Percentiles rank a stretch among this genome's conserved stretches.
Conservation (phyloP, 352 stramenopile genomes). For the Phytophthora gonapodyides region DNA sequence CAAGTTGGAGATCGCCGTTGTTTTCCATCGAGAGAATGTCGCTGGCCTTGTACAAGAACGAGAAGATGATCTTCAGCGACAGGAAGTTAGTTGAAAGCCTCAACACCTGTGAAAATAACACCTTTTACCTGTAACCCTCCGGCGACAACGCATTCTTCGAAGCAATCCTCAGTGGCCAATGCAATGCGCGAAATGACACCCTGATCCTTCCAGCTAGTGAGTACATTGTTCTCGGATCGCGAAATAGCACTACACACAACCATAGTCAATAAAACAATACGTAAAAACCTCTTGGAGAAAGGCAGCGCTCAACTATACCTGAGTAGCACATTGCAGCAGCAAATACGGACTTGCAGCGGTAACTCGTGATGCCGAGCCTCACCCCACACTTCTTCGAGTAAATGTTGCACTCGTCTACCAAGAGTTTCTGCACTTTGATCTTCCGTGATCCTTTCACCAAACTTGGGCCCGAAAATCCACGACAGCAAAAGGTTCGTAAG, state of each 20-base stretch:
- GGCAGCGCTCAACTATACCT: slow-evolving; percentile 40
- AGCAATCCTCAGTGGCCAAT: slow-evolving; percentile 21
- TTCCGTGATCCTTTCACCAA: slow-evolving; percentile 1
- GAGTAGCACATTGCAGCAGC: slow-evolving; percentile 67
- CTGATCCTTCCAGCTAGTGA: slow-evolving; percentile 35
- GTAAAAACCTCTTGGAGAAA: not conserved
- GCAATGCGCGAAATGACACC: slow-evolving; percentile 27
- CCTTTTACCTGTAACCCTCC: slow-evolving; percentile 39
- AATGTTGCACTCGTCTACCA: slow-evolving; percentile 14
- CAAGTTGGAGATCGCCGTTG: slow-evolving; percentile 25
- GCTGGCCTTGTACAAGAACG: slow-evolving; percentile 49
- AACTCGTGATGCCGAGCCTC: slow-evolving; percentile 16
- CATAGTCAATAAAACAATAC: not conserved
- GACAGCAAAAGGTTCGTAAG: slow-evolving; percentile 39
- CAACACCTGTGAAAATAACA: slow-evolving; percentile 6
- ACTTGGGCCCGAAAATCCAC: slow-evolving; percentile 41
- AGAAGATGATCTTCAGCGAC: slow-evolving; percentile 47
- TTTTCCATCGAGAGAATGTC: slow-evolving; percentile 29
- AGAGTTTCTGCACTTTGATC: slow-evolving; percentile 10
- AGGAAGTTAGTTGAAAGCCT: too few relatives aligned
- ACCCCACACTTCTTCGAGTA: slow-evolving; percentile 25
- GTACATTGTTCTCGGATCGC: slow-evolving; percentile 24
- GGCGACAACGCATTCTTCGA: slow-evolving; percentile 28
- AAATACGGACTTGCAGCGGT: slow-evolving; percentile 56
- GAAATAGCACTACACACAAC: slow-evolving; percentile 31